Evolutionary conservation across 2,329 filamentous ascomycete genomes (phyloP).

Genomic region (Penicillium sp.): DNA sequence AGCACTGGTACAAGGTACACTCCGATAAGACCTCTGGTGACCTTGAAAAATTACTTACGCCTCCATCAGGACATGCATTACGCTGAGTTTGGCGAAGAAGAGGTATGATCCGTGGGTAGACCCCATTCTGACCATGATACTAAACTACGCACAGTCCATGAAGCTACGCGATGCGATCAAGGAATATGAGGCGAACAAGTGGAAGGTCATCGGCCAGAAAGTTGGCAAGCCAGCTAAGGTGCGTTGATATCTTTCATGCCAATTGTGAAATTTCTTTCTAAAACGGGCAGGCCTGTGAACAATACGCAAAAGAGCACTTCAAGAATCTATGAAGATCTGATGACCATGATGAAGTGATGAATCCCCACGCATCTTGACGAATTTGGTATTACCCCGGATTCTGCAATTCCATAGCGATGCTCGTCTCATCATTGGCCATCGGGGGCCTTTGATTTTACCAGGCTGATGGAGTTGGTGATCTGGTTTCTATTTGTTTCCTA

Average conservation of each 20-base stretch:
- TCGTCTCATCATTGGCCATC: slow-evolving; percentile 18
- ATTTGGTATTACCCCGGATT: slow-evolving; percentile 24
- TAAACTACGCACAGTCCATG: slow-evolving; percentile 34
- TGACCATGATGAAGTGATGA: slow-evolving; percentile 36
- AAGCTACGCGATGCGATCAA: slow-evolving; percentile 86
- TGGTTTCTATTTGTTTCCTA: slow-evolving; percentile 13
- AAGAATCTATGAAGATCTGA: slow-evolving; percentile 40
- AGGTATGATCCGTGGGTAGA: slow-evolving; percentile 56
- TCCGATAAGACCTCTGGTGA: neutral
- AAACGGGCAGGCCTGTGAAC: slow-evolving; percentile 68
- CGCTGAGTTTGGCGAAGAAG: slow-evolving; percentile 95
- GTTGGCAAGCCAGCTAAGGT: slow-evolving; percentile 98
- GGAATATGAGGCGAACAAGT: slow-evolving; percentile 98
- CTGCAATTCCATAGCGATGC: slow-evolving; percentile 27
- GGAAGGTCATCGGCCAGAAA: slow-evolving; percentile 95
- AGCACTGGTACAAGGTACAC: slow-evolving; percentile 95
- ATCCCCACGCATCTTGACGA: slow-evolving; percentile 25
- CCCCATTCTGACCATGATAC: neutral
- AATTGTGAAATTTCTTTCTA: slow-evolving; percentile 15
- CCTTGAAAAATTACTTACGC: slow-evolving; percentile 6
- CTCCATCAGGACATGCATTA: slow-evolving; percentile 90
- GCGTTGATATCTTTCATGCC: neutral
- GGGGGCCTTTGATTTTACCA: slow-evolving; percentile 19
- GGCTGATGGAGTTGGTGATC: slow-evolving; percentile 28
- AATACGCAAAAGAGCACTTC: slow-evolving; percentile 96